These are phyloP conservation scores for Tulasnella sp. DNA, from an alignment of 768 basidiomycete genomes.

Conservation along the genomic window DNA sequence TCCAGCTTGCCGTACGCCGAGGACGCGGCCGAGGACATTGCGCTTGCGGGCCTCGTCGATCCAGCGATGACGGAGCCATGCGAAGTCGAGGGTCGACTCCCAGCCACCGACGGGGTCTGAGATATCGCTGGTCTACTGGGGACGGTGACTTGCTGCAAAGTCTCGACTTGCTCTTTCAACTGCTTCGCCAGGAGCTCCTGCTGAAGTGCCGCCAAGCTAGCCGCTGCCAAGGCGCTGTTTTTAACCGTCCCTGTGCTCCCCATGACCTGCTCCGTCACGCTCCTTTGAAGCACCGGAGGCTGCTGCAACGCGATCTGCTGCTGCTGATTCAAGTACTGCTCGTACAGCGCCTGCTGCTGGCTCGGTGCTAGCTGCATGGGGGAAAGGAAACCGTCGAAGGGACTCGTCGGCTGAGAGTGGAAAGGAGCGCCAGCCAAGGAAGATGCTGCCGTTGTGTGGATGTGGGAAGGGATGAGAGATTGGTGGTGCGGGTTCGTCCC, in stretches of 20 bases:
- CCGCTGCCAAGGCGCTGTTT: not conserved
- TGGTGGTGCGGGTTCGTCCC: not conserved
- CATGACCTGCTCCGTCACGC: not conserved
- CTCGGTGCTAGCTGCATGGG: not conserved
- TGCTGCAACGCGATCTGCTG: not conserved
- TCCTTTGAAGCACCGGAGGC: not conserved
- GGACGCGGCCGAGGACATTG: not conserved
- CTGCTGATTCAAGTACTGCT: constrained; percentile 2
- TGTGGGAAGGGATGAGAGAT: not conserved
- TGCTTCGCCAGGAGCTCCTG: not conserved
- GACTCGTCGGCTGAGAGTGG: constrained; percentile 8
- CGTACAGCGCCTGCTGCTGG: not conserved
- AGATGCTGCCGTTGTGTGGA: not conserved
- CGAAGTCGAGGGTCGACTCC: not conserved
- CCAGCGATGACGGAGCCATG: not conserved
- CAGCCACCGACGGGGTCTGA: not conserved
- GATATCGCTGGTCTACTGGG: not conserved
- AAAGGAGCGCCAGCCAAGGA: not conserved
- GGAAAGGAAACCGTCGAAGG: constrained; percentile 6
- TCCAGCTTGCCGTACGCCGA: not conserved
- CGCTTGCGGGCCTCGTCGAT: not conserved
- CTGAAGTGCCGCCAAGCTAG: not conserved
- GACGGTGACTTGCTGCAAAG: not conserved
- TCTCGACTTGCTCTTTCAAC: not conserved
- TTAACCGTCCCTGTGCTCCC: not conserved